A percentile compares a stretch with the other conserved stretches of the same genome.
These are phyloP conservation scores for Erysimum cheiri DNA, from an alignment of 441 rosid genomes.

Conservation along the genomic window DNA sequence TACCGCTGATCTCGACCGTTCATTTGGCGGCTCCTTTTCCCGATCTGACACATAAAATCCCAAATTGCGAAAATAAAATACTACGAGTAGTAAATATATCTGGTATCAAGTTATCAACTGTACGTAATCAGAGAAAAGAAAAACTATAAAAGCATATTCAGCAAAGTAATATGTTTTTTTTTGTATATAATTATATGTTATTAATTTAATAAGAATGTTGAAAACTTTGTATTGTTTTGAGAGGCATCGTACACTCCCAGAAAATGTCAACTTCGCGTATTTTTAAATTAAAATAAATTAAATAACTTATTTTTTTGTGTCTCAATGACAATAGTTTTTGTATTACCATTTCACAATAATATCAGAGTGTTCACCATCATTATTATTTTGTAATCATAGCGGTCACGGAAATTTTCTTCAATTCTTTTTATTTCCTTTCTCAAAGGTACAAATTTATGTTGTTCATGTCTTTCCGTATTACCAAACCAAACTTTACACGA, in stretches of 20 bases:
- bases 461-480: neutral
- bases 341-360: neutral
- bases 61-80: conserved; percentile 10
- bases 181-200: neutral
- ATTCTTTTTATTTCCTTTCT: conserved; percentile 14
- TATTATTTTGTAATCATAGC: conserved; percentile 33
- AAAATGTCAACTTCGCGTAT: conserved; percentile 40
- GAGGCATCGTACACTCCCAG: conserved; percentile 35
- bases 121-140: conserved; percentile 29
- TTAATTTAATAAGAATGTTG: conserved; percentile 20
- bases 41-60: conserved; percentile 42
- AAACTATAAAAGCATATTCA: neutral
- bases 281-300: neutral
- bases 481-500: neutral
- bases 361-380: conserved; percentile 19
- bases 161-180: neutral
- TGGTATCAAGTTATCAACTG: no score
- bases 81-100: no score
- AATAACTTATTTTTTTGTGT: neutral
- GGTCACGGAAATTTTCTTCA: conserved; percentile 26
- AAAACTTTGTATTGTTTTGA: conserved; percentile 7
- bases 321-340: neutral
- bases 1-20: conserved; percentile 51
- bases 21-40: conserved; percentile 49
- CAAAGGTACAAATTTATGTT: conserved; percentile 1